These are phyloP conservation scores for Cercospora zeina DNA, from an alignment of 2,329 filamentous ascomycete genomes.

Conservation along the genomic window DNA sequence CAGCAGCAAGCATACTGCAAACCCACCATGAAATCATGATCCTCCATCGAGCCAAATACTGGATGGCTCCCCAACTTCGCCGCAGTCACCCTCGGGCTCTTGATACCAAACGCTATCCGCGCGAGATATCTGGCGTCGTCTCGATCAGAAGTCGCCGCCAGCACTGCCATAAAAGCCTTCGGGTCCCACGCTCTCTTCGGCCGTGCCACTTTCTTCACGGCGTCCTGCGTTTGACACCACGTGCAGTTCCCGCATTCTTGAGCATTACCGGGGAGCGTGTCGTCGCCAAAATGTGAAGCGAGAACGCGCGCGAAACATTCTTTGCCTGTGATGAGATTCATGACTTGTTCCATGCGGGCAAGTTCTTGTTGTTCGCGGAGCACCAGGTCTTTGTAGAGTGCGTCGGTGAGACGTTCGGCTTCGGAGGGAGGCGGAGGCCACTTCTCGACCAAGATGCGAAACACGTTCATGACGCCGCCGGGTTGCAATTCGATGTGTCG, in stretches of 20 bases:
- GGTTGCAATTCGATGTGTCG: conserved; percentile 55
- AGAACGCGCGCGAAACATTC: conserved; percentile 56
- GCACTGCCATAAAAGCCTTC: conserved; percentile 46
- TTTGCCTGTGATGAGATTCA: conserved; percentile 55
- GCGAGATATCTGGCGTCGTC: conserved; percentile 63
- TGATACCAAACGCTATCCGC: conserved; percentile 62
- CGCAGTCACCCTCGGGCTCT: conserved; percentile 55
- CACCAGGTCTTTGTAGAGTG: conserved; percentile 55
- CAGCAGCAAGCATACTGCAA: too few species aligned
- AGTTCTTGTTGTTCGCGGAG: conserved; percentile 57
- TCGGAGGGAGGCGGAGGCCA: conserved; percentile 49
- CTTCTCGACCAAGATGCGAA: conserved; percentile 49
- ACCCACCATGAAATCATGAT: conserved; percentile 58
- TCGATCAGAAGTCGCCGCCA: conserved; percentile 49
- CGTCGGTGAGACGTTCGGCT: conserved; percentile 49
- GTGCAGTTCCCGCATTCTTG: conserved; percentile 56
- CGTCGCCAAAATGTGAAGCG: conserved; percentile 61
- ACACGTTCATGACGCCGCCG: conserved; percentile 56
- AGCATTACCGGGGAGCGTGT: conserved; percentile 49
- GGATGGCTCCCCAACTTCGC: conserved; percentile 51
- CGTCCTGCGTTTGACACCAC: conserved; percentile 44
- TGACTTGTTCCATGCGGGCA: conserved; percentile 52
- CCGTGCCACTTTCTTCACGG: conserved; percentile 44
- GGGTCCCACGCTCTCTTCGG: conserved; percentile 46
- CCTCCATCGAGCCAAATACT: conserved; percentile 56